Base-by-base conservation (phyloP, 1,284 basidiomycete genomes). In the Ustilago lituana region DNA sequence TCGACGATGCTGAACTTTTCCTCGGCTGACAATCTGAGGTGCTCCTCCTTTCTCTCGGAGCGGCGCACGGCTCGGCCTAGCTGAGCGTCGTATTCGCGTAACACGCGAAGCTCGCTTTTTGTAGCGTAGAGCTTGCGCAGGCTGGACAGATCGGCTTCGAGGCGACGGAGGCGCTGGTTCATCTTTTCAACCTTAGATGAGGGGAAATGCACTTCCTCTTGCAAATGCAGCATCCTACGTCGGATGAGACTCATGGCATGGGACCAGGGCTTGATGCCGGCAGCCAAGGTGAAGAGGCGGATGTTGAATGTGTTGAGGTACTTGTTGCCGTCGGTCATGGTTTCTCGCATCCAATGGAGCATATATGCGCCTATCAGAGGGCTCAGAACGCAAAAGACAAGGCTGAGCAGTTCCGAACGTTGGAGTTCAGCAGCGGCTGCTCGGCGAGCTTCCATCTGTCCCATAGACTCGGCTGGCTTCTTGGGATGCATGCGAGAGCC, bases 301-400 rank as follows among this genome's bases (percentile, higher is more conserved):
- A 83, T 78, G 63, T 80, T 74, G 60, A 77, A 80, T 10, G 61
- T 66, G 56, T 83, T 84, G 61, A 78, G 66, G 33, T 76, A 78
- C 24, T 72, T 59, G 41, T 66, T 59, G 24, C 76, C 76, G 47
- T 83, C 82, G 36, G 71, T 76, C 24, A 83, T 72, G 38, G 77
- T 73, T 14, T 71, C 74, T 35, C 73, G 60, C 22, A 82, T 73
- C 72, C 76, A 82, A 45, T 76, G 55, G 7, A 83, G 70, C 50
- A 82, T 57, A 31, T 66, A 77, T 0, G 81, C 79, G n/a, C 82
- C 82, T 39, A 78, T 39, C 24, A 77, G 38, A 3, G 82, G 83
- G 39, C 80, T 80, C 38, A 72, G 26, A 27, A 82, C 55, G 33
- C 80, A 81, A 29, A 74, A 68, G 31, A 68, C 15, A 29, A 84